Evolutionary conservation across 2,329 filamentous ascomycete genomes (phyloP), one percentile per base, ranked within the genome.

Genomic region (Clathrospora elynae): DNA sequence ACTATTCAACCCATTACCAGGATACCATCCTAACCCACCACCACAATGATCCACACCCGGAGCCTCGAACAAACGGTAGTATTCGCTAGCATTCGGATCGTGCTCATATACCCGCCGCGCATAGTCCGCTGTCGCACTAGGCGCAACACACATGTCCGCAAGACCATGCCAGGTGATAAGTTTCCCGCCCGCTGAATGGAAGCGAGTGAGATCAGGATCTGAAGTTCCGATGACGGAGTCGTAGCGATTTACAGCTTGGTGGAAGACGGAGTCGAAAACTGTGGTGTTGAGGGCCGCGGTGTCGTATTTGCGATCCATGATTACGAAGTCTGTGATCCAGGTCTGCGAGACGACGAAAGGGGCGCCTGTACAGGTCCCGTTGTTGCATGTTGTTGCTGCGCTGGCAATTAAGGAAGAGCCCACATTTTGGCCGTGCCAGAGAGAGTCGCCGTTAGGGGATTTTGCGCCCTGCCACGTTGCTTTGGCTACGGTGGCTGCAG

Each of bases 51-150:
- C 49, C 2, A 66, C 55, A 1, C 62, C 64, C 9, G 64, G 66
- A 9, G 63, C 66, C 11, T 64, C 48, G 24, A 69, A 68, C n/a
- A 65, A 41, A 1, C 62, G 56, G 35, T 55, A 62, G 35, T 53
- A 66, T 5, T 66, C 55, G 14, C 35, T 30, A 7, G 46, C 35
- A 5, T 50, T 33, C 2, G 42, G 6, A 28, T 62, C 46, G 2
- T 32, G 34, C 20, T 57, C 46, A 7, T 41, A 12, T 0, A 63
- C 51, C 2, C 41, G 20, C 30, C 52, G 35, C 3, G 43, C 29
- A 24, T 61, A 60, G 3, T 51, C 31, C 4, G 50, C 19, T 2
- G 53, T 61, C 9, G 38, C 46, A 3, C 41, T 29, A 11, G 42
- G 32, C 5, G 52, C 36, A 26, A 63, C 51, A 10, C 47, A 32